These are phyloP conservation scores for Malassezia japonica DNA, from an alignment of 1,284 basidiomycete genomes.

Conservation along the genomic window DNA sequence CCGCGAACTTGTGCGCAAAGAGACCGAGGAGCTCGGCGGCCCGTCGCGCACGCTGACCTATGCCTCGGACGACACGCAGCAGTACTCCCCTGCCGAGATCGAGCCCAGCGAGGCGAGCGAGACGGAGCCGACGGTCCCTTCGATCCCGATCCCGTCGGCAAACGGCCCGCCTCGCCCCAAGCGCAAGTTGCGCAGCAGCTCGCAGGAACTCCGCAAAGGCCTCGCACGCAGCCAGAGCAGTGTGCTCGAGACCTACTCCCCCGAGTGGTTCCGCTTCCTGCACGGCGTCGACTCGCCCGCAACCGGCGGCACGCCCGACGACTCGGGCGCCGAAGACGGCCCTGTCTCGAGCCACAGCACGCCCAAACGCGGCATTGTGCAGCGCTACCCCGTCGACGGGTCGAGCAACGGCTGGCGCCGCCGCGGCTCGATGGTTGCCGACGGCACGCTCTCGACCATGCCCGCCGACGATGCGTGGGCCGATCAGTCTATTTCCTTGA, in stretches of 20 bases:
- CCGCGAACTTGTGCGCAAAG: not conserved
- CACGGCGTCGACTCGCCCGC: not conserved
- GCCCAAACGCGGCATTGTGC: not conserved
- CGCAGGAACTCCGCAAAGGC: not conserved
- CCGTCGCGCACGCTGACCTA: too few species aligned
- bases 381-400: not conserved
- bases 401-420: not conserved
- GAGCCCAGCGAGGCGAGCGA: not conserved
- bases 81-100: too few species aligned
- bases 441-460: not conserved
- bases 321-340: not conserved
- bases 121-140: not conserved
- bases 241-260: conserved; percentile 6
- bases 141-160: not conserved
- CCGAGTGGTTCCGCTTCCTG: conserved; percentile 5
- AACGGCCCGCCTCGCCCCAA: not conserved
- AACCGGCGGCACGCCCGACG: not conserved
- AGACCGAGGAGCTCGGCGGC: not conserved
- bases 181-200: not conserved
- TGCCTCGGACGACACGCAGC: not conserved
- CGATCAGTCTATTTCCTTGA: not conserved
- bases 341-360: too few species aligned
- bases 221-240: not conserved
- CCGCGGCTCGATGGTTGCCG: conserved; percentile 1
- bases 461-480: not conserved